Percentiles rank a stretch among this genome's conserved stretches.
Conservation (phyloP, 1,139 yeast genomes). For the Pichia sp. region DNA sequence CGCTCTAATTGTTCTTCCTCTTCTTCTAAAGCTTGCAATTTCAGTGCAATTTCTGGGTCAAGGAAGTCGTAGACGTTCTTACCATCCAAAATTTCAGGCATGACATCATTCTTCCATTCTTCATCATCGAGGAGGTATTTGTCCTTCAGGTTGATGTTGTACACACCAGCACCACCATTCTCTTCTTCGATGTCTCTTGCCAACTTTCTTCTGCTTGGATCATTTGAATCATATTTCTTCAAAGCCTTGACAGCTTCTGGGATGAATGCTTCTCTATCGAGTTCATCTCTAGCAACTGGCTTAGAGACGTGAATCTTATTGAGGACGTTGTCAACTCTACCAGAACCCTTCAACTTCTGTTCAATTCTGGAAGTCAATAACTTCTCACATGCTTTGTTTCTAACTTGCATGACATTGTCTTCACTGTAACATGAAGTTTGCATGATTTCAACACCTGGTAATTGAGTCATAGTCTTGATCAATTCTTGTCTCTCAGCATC, state of each 20-base stretch:
- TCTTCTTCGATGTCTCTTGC: constrained; percentile 88
- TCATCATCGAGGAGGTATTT: constrained; percentile 89
- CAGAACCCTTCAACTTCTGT: constrained; percentile 90
- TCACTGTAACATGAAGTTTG: constrained; percentile 90
- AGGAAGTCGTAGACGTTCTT: constrained; percentile 95
- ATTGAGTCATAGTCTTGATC: constrained; percentile 51
- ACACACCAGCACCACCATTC: constrained; percentile 99
- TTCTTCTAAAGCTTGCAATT: constrained; percentile 89
- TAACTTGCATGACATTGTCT: constrained; percentile 91
- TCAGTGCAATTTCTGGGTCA: constrained; percentile 91
- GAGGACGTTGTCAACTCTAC: constrained; percentile 81
- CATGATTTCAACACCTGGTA: constrained; percentile 87
- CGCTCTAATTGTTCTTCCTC: constrained; percentile 91
- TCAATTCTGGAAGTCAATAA: constrained; percentile 92
- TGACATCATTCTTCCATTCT: constrained; percentile 93
- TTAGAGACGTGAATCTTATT: constrained; percentile 93
- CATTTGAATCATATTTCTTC: constrained; percentile 66
- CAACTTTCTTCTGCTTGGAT: constrained; percentile 74
- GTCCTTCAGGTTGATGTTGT: constrained; percentile 86
- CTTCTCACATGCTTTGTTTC: constrained; percentile 97
- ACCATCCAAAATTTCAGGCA: constrained; percentile 97
- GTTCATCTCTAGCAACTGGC: constrained; percentile 85
- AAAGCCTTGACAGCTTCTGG: constrained; percentile 63
- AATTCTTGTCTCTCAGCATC: constrained; percentile 68
- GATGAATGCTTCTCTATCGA: constrained; percentile 68